phyloP scores from a whole-genome alignment of 129 eudicot species.

The Gnaphalium uliginosum region DNA sequence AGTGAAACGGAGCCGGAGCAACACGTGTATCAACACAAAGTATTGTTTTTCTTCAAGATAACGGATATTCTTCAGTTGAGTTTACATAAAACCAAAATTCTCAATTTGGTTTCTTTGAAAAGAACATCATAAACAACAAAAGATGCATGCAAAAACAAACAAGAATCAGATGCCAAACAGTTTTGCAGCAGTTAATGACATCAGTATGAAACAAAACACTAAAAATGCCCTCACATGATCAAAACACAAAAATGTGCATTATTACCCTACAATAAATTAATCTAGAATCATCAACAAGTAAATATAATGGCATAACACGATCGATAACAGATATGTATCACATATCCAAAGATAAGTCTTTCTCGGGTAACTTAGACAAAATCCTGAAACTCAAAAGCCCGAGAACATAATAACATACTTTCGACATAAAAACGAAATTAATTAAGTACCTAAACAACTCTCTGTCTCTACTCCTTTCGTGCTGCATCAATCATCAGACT shows the following conservation, averaged over 20 bases:
- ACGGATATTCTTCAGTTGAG: conserved; percentile 8
- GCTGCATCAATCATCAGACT: conserved; percentile 28
- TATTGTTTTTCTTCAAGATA: conserved; percentile 5
- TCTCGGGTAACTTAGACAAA: conserved; percentile 13
- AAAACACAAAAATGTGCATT: background rate
- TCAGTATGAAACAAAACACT: background rate
- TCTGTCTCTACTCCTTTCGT: background rate
- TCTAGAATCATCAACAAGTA: conserved; percentile 7
- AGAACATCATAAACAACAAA: conserved; percentile 19
- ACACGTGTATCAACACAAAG: conserved; percentile 1
- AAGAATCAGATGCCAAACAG: conserved; percentile 4
- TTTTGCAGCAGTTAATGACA: background rate
- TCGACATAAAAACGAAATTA: conserved; percentile 8
- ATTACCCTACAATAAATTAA: background rate
- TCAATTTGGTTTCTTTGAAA: conserved; percentile 24
- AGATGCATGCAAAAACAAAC: conserved; percentile 12
- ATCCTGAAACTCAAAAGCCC: conserved; percentile 21
- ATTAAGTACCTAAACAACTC: conserved; percentile 20
- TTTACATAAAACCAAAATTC: conserved; percentile 1
- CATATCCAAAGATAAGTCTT: conserved; percentile 24
- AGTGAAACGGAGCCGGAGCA: conserved; percentile 3
- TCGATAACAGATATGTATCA: conserved; percentile 24
- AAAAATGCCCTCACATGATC: background rate
- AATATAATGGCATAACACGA: conserved; percentile 2
- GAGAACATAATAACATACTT: conserved; percentile 17